phyloP scores from a whole-genome alignment of 2,329 filamentous ascomycete species.

The Fusarium lateritium region DNA sequence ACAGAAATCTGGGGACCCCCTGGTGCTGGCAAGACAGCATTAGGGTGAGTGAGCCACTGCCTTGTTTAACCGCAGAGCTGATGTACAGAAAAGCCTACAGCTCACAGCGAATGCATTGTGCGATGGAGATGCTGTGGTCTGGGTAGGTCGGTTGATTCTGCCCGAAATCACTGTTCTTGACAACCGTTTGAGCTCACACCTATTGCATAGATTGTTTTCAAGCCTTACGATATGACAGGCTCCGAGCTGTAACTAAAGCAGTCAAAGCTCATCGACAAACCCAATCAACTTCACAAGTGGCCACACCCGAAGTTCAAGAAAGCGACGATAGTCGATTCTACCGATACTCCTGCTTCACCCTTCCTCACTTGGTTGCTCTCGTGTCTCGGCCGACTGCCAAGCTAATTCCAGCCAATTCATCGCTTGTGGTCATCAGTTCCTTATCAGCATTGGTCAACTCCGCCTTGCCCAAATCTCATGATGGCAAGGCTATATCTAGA shows the following conservation, averaged over 20 bases:
- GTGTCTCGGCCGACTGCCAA: conserved; percentile 75
- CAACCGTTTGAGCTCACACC: conserved; percentile 19
- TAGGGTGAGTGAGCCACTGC: conserved; percentile 72
- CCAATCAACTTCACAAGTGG: conserved; percentile 15
- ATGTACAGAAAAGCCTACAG: conserved; percentile 73
- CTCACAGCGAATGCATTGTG: conserved; percentile 74
- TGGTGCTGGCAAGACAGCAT: conserved; percentile 85
- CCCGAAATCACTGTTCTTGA: not conserved
- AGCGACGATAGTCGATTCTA: conserved; percentile 55
- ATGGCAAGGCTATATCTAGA: conserved; percentile 57
- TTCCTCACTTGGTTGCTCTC: conserved; percentile 82
- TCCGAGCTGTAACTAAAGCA: conserved; percentile 48
- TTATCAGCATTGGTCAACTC: conserved; percentile 83
- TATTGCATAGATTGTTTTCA: conserved; percentile 63
- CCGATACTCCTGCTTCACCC: conserved; percentile 69
- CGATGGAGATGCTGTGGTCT: conserved; percentile 76
- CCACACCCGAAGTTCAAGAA: conserved; percentile 29
- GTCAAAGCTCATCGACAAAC: conserved; percentile 25
- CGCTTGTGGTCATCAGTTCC: conserved; percentile 83
- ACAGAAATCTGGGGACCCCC: conserved; percentile 92
- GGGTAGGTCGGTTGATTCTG: conserved; percentile 78
- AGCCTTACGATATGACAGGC: conserved; percentile 51
- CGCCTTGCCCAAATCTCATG: conserved; percentile 76
- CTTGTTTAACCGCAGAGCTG: conserved; percentile 30
- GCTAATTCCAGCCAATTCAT: conserved; percentile 74